Evolutionary conservation across 2,329 filamentous ascomycete genomes (phyloP).

Genomic region (Parascedosporium putredinis): DNA sequence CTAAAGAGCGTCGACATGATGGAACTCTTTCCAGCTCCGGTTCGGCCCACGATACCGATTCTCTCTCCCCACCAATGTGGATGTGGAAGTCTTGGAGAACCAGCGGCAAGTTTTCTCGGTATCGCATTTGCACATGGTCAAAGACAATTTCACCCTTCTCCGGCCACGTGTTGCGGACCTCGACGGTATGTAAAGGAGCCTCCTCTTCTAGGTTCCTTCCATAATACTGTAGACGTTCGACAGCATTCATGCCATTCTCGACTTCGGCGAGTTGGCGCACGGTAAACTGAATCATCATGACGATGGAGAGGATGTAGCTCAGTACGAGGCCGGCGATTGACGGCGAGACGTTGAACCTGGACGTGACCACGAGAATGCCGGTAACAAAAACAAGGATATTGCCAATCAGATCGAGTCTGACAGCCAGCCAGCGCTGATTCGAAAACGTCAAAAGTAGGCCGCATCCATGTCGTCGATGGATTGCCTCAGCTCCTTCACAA

Average conservation of each 20-base stretch:
- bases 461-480: constrained; percentile 86
- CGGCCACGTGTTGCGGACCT: constrained; percentile 71
- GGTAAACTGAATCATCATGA: constrained; percentile 93
- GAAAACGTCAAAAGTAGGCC: constrained; percentile 90
- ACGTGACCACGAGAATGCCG: constrained; percentile 85
- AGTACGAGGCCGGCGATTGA: constrained; percentile 81
- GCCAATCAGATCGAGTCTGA: constrained; percentile 76
- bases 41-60: constrained; percentile 72
- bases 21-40: constrained; percentile 72
- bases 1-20: constrained; percentile 79
- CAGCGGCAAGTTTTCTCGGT: constrained; percentile 60
- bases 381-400: constrained; percentile 77
- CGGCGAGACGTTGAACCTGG: constrained; percentile 73
- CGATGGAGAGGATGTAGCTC: constrained; percentile 85
- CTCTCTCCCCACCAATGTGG: constrained; percentile 68
- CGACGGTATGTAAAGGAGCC: constrained; percentile 66
- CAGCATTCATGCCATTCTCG: constrained; percentile 96
- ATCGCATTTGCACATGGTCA: constrained; percentile 67
- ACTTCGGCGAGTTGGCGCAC: constrained; percentile 90
- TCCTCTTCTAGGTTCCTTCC: constrained; percentile 81
- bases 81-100: constrained; percentile 62
- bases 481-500: constrained; percentile 56
- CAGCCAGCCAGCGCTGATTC: constrained; percentile 86
- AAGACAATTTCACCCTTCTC: constrained; percentile 75
- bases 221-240: constrained; percentile 86